A percentile compares a stretch with the other conserved stretches of the same genome.
phyloP scores from a whole-genome alignment of 371 early-diverging fungal genomes.

The Lichtheimia corymbifera region DNA sequence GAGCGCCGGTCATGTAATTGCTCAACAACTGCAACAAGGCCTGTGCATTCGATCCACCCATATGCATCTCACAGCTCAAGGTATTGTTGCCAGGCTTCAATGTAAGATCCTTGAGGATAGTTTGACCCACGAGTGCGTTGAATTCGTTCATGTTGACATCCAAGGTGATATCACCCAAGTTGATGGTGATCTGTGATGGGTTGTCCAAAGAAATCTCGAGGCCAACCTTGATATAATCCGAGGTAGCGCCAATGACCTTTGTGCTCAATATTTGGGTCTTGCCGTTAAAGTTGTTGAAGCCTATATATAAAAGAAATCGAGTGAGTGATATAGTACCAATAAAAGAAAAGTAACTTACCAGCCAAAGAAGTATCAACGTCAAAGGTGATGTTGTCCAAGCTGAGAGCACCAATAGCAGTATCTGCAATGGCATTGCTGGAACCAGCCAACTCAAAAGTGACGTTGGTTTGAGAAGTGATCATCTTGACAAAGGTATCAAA shows the following conservation, averaged over 20 bases:
- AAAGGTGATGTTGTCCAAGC: slow-evolving; percentile 48
- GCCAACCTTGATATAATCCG: background rate
- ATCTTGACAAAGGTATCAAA: slow-evolving; percentile 48
- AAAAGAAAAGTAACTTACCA: slow-evolving; percentile 36
- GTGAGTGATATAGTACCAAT: background rate
- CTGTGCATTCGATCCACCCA: slow-evolving; percentile 25
- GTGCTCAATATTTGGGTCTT: slow-evolving; percentile 40
- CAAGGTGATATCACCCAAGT: slow-evolving; percentile 52
- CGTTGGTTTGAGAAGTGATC: slow-evolving; percentile 43
- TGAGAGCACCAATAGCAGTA: slow-evolving; percentile 57
- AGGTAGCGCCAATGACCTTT: slow-evolving; percentile 30
- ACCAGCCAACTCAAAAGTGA: slow-evolving; percentile 53
- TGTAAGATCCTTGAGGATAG: slow-evolving; percentile 34
- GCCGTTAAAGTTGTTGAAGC: slow-evolving; percentile 48
- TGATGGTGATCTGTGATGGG: slow-evolving; percentile 58
- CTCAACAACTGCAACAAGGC: slow-evolving; percentile 29
- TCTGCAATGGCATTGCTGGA: slow-evolving; percentile 46
- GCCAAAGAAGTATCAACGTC: slow-evolving; percentile 49
- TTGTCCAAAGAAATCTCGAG: slow-evolving; percentile 28
- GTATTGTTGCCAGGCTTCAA: slow-evolving; percentile 53
- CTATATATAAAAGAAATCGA: slow-evolving; percentile 16
- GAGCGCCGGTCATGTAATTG: slow-evolving; percentile 39
- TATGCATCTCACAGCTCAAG: slow-evolving; percentile 43
- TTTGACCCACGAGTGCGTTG: slow-evolving; percentile 37
- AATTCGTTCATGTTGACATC: slow-evolving; percentile 38